A percentile compares a stretch with the other conserved stretches of the same genome.
Conservation (phyloP, 441 rosid genomes). For the Bruguiera hainesii region DNA sequence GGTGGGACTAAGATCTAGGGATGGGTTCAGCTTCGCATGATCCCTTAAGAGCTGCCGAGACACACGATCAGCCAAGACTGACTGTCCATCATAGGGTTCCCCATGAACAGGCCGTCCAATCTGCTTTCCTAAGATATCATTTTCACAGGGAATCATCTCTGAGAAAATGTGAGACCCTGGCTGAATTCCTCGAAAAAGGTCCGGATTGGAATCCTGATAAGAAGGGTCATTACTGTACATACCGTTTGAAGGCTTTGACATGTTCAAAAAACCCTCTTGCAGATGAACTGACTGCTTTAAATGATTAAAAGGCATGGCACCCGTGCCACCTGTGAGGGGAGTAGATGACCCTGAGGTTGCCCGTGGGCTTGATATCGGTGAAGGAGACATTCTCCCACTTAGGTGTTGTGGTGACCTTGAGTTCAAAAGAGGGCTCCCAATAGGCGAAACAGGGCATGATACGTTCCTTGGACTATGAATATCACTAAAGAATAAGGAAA, state of each 20-base stretch:
- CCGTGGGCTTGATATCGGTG: slow-evolving; percentile 68
- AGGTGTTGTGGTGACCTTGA: slow-evolving; percentile 57
- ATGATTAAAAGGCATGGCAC: slow-evolving; percentile 52
- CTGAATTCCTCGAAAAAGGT: slow-evolving; percentile 52
- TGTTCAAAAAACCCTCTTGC: slow-evolving; percentile 51
- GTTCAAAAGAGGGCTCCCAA: slow-evolving; percentile 64
- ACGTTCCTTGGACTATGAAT: slow-evolving; percentile 47
- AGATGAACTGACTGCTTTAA: slow-evolving; percentile 47
- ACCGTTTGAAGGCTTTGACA: slow-evolving; percentile 37
- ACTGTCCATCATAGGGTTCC: slow-evolving; percentile 49
- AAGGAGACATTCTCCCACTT: slow-evolving; percentile 66
- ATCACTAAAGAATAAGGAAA: slow-evolving; percentile 41
- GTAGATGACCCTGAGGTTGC: slow-evolving; percentile 70
- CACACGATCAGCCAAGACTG: slow-evolving; percentile 59
- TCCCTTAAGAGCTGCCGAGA: slow-evolving; percentile 56
- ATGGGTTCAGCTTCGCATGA: slow-evolving; percentile 39
- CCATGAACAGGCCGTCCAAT: slow-evolving; percentile 37
- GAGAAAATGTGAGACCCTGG: slow-evolving; percentile 42
- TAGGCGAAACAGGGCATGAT: slow-evolving; percentile 73
- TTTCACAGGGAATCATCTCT: slow-evolving; percentile 38
- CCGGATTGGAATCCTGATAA: slow-evolving; percentile 42
- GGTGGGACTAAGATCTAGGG: slow-evolving; percentile 51
- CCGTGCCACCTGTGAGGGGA: slow-evolving; percentile 60
- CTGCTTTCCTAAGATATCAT: slow-evolving; percentile 44
- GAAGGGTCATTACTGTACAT: slow-evolving; percentile 36